Evolutionary conservation across 2,329 filamentous ascomycete genomes (phyloP).

Genomic region (Monosporascus sp.): DNA sequence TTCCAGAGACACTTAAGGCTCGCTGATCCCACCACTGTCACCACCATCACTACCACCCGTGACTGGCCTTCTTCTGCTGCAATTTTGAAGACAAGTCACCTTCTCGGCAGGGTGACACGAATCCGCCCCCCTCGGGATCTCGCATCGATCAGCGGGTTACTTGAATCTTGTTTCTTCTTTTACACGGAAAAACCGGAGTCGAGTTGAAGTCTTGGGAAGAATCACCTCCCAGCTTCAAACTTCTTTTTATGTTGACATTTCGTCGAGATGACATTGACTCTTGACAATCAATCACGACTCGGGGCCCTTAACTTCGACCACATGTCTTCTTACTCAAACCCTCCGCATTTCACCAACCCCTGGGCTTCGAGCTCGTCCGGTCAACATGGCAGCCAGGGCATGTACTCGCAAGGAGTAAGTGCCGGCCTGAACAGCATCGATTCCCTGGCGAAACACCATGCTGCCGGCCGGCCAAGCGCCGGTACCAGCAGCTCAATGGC

Average conservation of each 20-base stretch:
- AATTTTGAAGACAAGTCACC: constrained; percentile 28
- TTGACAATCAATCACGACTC: constrained; percentile 83
- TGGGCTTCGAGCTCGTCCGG: constrained; percentile 63
- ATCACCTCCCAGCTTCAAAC: constrained; percentile 14
- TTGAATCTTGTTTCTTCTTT: constrained; percentile 16
- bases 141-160: constrained; percentile 47
- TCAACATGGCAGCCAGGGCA: constrained; percentile 50
- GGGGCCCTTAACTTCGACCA: constrained; percentile 74
- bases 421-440: constrained; percentile 53
- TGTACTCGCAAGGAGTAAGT: constrained; percentile 59
- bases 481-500: constrained; percentile 58
- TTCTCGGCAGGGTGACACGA: constrained; percentile 31
- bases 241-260: constrained; percentile 14
- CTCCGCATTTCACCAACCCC: constrained; percentile 84
- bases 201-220: constrained; percentile 17
- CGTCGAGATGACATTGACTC: constrained; percentile 81
- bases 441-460: constrained; percentile 51
- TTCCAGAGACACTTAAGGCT: constrained; percentile 50
- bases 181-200: constrained; percentile 4
- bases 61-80: constrained; percentile 31
- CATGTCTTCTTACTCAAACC: constrained; percentile 62
- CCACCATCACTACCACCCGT: constrained; percentile 21
- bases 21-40: constrained; percentile 48
- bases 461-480: constrained; percentile 49
- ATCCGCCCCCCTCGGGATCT: constrained; percentile 41